Percentiles rank a stretch among this genome's conserved stretches.
Conservation (phyloP, 2,329 filamentous ascomycete genomes). For the Calonectria hongkongensis region DNA sequence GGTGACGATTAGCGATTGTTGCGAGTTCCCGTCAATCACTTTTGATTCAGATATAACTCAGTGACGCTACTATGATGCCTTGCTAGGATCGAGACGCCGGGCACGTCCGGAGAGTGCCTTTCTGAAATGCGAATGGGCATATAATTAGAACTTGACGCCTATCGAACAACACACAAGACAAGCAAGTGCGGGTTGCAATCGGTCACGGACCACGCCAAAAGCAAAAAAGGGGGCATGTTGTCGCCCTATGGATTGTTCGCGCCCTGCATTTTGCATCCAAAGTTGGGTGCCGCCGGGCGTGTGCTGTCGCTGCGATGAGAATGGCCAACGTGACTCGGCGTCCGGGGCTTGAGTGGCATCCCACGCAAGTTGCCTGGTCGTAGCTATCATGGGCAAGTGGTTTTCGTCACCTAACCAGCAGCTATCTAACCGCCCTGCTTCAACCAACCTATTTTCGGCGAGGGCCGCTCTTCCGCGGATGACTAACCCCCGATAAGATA, state of each 20-base stretch:
- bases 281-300: slow-evolving; percentile 16
- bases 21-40: not conserved
- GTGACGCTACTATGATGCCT: slow-evolving; percentile 26
- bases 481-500: slow-evolving; percentile 33
- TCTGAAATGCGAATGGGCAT: slow-evolving; percentile 21
- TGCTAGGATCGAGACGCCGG: slow-evolving; percentile 19
- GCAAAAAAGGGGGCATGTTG: slow-evolving; percentile 20
- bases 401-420: not conserved
- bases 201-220: slow-evolving; percentile 33
- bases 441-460: not conserved
- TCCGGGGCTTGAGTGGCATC: slow-evolving; percentile 27
- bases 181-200: not conserved
- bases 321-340: slow-evolving; percentile 29
- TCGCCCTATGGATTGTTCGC: slow-evolving; percentile 35
- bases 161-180: slow-evolving; percentile 27
- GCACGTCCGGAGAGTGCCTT: slow-evolving; percentile 14
- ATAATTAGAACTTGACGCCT: slow-evolving; percentile 36
- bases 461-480: not conserved
- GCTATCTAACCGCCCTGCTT: slow-evolving; percentile 19
- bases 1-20: slow-evolving; percentile 15
- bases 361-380: slow-evolving; percentile 18
- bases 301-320: slow-evolving; percentile 28
- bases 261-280: slow-evolving; percentile 25
- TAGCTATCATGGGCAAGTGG: not conserved
- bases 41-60: slow-evolving; percentile 17